Conservation (phyloP, 768 basidiomycete genomes). For the Candolleomyces aberdarensis region DNA sequence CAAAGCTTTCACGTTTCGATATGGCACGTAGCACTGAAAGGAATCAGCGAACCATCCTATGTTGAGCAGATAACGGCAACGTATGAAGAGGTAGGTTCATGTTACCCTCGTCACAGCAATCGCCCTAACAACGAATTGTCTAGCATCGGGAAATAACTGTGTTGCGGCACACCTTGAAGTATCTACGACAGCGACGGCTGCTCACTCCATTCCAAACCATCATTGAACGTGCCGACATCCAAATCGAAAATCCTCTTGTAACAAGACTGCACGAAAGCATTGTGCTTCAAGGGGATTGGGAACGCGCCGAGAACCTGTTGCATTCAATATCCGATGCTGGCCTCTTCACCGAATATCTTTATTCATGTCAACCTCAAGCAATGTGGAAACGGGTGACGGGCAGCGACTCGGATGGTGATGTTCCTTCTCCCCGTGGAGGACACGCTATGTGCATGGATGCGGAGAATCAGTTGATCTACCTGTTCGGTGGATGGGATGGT, state of each 20-base stretch:
- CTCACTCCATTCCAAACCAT: conserved; percentile 62
- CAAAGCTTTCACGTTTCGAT: conserved; percentile 77
- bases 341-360: conserved; percentile 62
- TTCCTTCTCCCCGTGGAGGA: conserved; percentile 67
- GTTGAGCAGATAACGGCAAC: conserved; percentile 51
- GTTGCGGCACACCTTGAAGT: conserved; percentile 68
- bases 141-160: conserved; percentile 67
- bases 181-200: conserved; percentile 73
- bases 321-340: conserved; percentile 45
- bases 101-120: not conserved
- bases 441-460: conserved; percentile 82
- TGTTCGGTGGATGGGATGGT: conserved; percentile 82
- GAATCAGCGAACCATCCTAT: conserved; percentile 51
- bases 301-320: conserved; percentile 53
- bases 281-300: conserved; percentile 67
- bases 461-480: conserved; percentile 59
- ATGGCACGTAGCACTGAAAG: conserved; percentile 67
- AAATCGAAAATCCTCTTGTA: conserved; percentile 68
- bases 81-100: conserved; percentile 62
- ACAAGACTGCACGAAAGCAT: conserved; percentile 60
- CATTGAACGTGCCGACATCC: conserved; percentile 49
- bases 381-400: conserved; percentile 60
- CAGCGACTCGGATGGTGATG: conserved; percentile 62
- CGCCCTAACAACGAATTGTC: not conserved
- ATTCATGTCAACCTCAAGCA: conserved; percentile 54